Conservation (phyloP, 163 green algal species). For the Scenedesmus sp. region DNA sequence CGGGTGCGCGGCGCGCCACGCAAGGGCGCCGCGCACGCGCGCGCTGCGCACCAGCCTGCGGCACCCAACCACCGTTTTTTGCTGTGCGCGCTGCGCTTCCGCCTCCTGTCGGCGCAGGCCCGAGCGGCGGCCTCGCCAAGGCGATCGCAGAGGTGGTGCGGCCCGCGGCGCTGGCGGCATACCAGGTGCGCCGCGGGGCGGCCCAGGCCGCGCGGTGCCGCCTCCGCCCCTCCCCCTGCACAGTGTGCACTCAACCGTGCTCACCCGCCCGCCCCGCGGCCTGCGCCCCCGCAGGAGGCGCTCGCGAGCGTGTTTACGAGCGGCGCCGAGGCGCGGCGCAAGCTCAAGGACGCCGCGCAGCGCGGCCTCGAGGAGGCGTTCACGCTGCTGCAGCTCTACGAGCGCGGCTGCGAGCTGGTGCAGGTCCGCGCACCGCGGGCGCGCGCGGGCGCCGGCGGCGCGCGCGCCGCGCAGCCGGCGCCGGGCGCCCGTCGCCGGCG, state of each 20-base stretch:
- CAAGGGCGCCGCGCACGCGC: too few species aligned
- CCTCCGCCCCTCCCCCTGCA: background rate
- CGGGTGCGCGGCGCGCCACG: slow-evolving; percentile 46
- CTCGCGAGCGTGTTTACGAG: slow-evolving; percentile 67
- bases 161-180: slow-evolving; percentile 65
- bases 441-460: slow-evolving; percentile 11
- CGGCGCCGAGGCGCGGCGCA: slow-evolving; percentile 64
- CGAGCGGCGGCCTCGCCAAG: slow-evolving; percentile 49
- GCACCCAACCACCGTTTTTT: too few species aligned
- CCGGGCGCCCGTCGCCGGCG: too few species aligned
- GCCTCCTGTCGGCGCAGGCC: slow-evolving; percentile 15
- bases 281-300: too few species aligned
- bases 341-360: slow-evolving; percentile 57
- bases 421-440: too few species aligned
- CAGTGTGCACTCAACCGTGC: background rate
- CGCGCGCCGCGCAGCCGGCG: too few species aligned
- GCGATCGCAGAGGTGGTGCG: slow-evolving; percentile 66
- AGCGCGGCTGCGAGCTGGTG: slow-evolving; percentile 62
- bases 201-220: slow-evolving; percentile 55
- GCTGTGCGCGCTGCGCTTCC: too few species aligned
- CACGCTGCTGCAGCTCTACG: slow-evolving; percentile 70
- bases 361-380: slow-evolving; percentile 58
- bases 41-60: too few species aligned
- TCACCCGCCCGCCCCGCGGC: too few species aligned
- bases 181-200: too few species aligned